These are phyloP conservation scores for Picochlorum sp. DNA, from an alignment of 139 green algal species.

Conservation along the genomic window DNA sequence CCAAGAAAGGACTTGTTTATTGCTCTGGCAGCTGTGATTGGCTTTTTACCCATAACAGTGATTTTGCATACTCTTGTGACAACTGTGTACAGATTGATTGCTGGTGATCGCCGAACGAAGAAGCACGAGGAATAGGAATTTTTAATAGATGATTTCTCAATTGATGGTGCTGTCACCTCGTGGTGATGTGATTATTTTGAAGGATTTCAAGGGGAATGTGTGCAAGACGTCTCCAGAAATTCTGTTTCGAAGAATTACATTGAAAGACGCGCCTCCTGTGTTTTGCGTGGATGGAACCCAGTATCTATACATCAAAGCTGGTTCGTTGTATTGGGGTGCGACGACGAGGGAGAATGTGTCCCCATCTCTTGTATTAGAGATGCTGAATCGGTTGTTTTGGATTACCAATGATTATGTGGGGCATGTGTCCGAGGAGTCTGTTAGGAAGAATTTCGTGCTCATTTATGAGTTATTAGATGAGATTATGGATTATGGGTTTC, in stretches of 20 bases:
- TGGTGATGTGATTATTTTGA: constrained; percentile 85
- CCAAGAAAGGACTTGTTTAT: constrained; percentile 33
- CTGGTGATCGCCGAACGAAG: neutral
- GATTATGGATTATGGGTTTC: constrained; percentile 76
- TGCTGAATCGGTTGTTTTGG: constrained; percentile 73
- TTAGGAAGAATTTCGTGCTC: constrained; percentile 93
- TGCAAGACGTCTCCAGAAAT: constrained; percentile 69
- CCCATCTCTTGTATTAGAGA: constrained; percentile 83
- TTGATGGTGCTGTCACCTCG: constrained; percentile 84
- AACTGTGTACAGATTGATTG: constrained; percentile 5
- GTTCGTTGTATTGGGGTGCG: constrained; percentile 77
- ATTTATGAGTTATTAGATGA: constrained; percentile 98
- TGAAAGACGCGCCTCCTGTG: constrained; percentile 77
- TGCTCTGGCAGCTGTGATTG: constrained; percentile 30
- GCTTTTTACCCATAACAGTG: constrained; percentile 40
- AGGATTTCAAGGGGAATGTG: constrained; percentile 85
- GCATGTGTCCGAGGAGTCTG: constrained; percentile 78
- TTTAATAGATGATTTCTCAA: constrained; percentile 70
- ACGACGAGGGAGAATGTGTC: constrained; percentile 83
- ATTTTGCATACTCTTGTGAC: constrained; percentile 26
- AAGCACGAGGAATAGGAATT: neutral
- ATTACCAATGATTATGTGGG: constrained; percentile 89
- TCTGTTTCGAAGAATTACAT: constrained; percentile 84
- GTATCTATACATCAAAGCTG: constrained; percentile 84
- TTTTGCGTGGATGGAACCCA: constrained; percentile 91